Conservation (phyloP, 148 eudicot genomes). For the Hydrangea macrophylla region DNA sequence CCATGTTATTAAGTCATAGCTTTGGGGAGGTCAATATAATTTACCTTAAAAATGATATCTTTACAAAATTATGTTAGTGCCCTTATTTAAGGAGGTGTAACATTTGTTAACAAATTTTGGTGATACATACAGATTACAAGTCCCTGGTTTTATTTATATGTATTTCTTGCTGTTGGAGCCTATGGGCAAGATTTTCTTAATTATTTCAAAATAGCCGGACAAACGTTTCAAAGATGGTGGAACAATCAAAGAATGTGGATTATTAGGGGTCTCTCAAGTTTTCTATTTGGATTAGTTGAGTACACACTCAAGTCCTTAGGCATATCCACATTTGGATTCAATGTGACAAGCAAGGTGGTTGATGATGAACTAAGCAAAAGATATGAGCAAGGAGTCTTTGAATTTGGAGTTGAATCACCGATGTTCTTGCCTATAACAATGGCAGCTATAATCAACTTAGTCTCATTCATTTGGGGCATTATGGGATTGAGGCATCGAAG, state of each 20-base stretch:
- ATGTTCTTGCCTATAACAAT: conserved; percentile 49
- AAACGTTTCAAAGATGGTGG: conserved; percentile 55
- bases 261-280: conserved; percentile 36
- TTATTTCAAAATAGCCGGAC: conserved; percentile 26
- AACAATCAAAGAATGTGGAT: conserved; percentile 67
- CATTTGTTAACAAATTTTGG: no score
- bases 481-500: no score
- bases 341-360: conserved; percentile 46
- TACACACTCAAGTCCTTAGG: conserved; percentile 33
- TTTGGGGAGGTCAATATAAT: no score
- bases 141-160: conserved; percentile 32
- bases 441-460: no score
- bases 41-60: no score
- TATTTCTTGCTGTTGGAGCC: conserved; percentile 44
- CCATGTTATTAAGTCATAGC: no score
- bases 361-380: conserved; percentile 41
- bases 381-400: conserved; percentile 53
- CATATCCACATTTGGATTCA: conserved; percentile 35
- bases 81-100: no score
- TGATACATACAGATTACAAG: conserved; percentile 35
- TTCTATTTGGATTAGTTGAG: conserved; percentile 33
- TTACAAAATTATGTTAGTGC: no score
- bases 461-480: no score
- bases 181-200: conserved; percentile 46
- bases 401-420: conserved; percentile 52